Evolutionary conservation across 1,284 basidiomycete species (phyloP).

Genomic region (Boletus semigastroideus): DNA sequence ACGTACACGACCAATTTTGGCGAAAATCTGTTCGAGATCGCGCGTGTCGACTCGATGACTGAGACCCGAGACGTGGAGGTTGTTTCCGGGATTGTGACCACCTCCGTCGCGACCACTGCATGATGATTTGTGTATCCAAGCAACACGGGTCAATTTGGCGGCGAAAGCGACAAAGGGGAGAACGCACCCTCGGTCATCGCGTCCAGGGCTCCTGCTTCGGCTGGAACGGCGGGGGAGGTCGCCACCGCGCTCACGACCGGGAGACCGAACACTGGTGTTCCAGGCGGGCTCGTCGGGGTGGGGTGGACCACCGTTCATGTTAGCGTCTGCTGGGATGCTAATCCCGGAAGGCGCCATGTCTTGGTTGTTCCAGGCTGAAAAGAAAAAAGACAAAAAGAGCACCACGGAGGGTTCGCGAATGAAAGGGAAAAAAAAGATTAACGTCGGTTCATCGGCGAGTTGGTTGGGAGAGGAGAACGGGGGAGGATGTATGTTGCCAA

Average conservation of each 20-base stretch:
- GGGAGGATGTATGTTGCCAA: conserved; percentile 4
- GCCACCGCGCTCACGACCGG: conserved; percentile 45
- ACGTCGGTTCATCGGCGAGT: conserved; percentile 33
- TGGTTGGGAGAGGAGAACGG: conserved; percentile 28
- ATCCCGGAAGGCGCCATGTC: conserved; percentile 71
- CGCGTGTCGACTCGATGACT: conserved; percentile 79
- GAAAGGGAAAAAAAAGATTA: conserved; percentile 30
- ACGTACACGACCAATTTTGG: conserved; percentile 86
- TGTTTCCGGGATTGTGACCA: conserved; percentile 87
- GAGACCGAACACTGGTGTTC: conserved; percentile 46
- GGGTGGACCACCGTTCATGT: conserved; percentile 43
- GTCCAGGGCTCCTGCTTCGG: conserved; percentile 66
- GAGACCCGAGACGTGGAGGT: conserved; percentile 92
- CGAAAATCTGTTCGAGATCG: conserved; percentile 85
- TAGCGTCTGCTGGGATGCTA: conserved; percentile 64
- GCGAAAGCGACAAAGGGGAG: background rate
- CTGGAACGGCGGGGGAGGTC: conserved; percentile 62
- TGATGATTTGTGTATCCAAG: too few species aligned
- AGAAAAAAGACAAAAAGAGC: conserved; percentile 6
- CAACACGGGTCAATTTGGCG: background rate
- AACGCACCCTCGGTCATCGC: conserved; percentile 55
- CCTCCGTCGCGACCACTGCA: conserved; percentile 34
- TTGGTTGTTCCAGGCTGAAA: conserved; percentile 75
- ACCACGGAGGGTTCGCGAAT: conserved; percentile 17
- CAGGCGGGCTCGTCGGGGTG: conserved; percentile 45